These are phyloP conservation scores for Metschnikowia vanudenii DNA, from an alignment of 805 yeast genomes.

Conservation along the genomic window DNA sequence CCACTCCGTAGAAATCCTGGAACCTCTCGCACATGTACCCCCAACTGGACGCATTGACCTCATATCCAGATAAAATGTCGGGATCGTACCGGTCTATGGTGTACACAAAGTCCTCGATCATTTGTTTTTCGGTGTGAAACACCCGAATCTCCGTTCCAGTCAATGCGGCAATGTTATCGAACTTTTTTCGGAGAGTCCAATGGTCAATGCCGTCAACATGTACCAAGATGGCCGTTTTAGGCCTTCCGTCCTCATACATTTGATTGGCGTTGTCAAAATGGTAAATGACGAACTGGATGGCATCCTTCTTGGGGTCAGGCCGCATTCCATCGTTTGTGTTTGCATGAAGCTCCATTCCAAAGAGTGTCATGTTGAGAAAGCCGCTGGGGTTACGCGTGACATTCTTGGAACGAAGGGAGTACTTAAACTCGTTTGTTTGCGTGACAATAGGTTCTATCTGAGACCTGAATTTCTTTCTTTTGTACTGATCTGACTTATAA, in stretches of 20 bases:
- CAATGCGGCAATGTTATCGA: slow-evolving; percentile 7
- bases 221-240: slow-evolving; percentile 9
- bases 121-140: slow-evolving; percentile 48
- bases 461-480: slow-evolving; percentile 32
- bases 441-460: slow-evolving; percentile 52
- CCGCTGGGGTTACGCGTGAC: slow-evolving; percentile 37
- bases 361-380: slow-evolving; percentile 50
- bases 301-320: slow-evolving; percentile 70
- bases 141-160: slow-evolving; percentile 1
- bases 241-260: slow-evolving; percentile 16
- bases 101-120: slow-evolving; percentile 55
- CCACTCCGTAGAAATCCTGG: slow-evolving; percentile 42
- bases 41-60: slow-evolving; percentile 80
- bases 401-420: slow-evolving; percentile 35
- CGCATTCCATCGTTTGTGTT: slow-evolving; percentile 43
- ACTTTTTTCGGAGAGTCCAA: not conserved
- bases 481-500: slow-evolving; percentile 14
- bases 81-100: slow-evolving; percentile 72
- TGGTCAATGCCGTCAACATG: slow-evolving; percentile 4
- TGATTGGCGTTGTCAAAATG: slow-evolving; percentile 43
- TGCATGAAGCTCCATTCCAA: slow-evolving; percentile 68
- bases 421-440: slow-evolving; percentile 37
- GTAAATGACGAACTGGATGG: slow-evolving; percentile 63
- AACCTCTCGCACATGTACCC: slow-evolving; percentile 79
- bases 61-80: slow-evolving; percentile 84